Conservation (phyloP, 2,329 filamentous ascomycete species). For the Ceratocystis smalleyi region DNA sequence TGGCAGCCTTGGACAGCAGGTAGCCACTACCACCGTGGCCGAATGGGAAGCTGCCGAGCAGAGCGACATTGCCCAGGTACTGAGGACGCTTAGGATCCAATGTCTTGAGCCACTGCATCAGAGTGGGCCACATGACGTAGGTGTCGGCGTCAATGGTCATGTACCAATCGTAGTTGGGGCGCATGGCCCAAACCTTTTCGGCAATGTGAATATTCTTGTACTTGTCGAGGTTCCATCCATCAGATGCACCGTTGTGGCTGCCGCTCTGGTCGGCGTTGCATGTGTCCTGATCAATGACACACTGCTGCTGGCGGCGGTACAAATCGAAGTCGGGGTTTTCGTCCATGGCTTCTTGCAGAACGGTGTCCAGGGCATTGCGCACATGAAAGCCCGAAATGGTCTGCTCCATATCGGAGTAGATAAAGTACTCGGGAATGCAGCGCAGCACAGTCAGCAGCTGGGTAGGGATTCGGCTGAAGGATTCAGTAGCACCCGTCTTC, state of each 20-base stretch:
- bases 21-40: conserved; percentile 44
- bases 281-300: conserved; percentile 30
- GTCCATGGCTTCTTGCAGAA: conserved; percentile 29
- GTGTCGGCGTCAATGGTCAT: conserved; percentile 44
- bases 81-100: conserved; percentile 30
- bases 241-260: conserved; percentile 20
- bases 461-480: conserved; percentile 36
- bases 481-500: conserved; percentile 43
- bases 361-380: conserved; percentile 32
- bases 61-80: conserved; percentile 37
- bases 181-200: conserved; percentile 35
- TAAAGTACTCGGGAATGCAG: conserved; percentile 35
- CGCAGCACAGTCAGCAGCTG: conserved; percentile 38
- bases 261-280: conserved; percentile 25
- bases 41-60: conserved; percentile 30
- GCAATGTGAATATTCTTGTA: conserved; percentile 48
- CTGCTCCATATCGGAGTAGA: conserved; percentile 43
- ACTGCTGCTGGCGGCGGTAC: conserved; percentile 31
- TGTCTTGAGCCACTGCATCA: conserved; percentile 33
- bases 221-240: conserved; percentile 42
- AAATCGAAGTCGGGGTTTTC: conserved; percentile 36
- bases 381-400: conserved; percentile 31
- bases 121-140: conserved; percentile 39
- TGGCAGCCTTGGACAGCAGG: conserved; percentile 35
- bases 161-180: conserved; percentile 42